Conservation (phyloP, 345 rosid genomes). For the Eucalyptus fibrosa region DNA sequence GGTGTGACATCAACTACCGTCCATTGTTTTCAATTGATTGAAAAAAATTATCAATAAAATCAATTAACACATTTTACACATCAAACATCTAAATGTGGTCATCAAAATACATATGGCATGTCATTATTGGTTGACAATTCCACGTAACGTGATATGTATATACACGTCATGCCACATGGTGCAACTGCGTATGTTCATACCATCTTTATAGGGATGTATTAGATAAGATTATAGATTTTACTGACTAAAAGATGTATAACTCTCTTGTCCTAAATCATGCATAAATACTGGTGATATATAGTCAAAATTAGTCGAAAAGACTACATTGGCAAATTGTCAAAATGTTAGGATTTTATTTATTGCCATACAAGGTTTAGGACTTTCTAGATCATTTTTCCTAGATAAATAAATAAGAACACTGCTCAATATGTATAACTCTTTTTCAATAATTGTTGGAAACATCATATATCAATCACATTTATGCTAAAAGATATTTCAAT, state of each 20-base stretch:
- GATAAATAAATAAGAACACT: not conserved
- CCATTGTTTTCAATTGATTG: not conserved
- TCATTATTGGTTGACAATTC: not conserved
- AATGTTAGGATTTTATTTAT: too few relatives aligned
- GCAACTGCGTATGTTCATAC: accelerated
- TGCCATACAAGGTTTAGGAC: too few relatives aligned
- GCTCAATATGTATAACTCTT: not conserved
- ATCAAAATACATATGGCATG: not conserved
- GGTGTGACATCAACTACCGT: too few relatives aligned
- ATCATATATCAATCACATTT: too few relatives aligned
- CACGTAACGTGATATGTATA: not conserved
- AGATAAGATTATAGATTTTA: too few relatives aligned
- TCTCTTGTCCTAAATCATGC: not conserved
- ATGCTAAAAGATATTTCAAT: too few relatives aligned
- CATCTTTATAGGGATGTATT: not conserved
- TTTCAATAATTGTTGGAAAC: not conserved
- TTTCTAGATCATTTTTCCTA: too few relatives aligned
- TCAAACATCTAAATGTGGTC: not conserved
- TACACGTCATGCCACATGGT: not conserved
- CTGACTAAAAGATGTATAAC: not conserved
- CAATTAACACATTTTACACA: not conserved
- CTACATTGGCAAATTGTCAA: too few relatives aligned
- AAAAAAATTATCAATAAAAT: too few relatives aligned
- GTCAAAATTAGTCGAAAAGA: too few relatives aligned
- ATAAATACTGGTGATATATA: too few relatives aligned